Conservation (phyloP, 352 stramenopile genomes). For the Pythium apleroticum region DNA sequence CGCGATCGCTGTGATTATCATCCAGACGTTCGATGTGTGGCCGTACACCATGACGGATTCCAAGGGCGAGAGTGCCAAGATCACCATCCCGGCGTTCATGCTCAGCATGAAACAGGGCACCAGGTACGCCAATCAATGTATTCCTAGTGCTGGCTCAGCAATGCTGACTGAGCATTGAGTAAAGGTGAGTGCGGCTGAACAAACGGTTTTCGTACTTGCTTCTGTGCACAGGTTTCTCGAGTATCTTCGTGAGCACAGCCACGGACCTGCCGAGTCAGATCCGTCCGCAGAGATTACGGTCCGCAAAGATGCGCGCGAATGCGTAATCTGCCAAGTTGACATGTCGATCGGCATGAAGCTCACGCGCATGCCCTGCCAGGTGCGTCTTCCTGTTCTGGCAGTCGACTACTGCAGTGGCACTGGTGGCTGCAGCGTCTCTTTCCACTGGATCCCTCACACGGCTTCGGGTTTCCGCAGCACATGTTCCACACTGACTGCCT, state of each 20-base stretch:
- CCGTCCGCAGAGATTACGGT: slow-evolving; percentile 49
- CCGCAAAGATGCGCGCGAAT: slow-evolving; percentile 70
- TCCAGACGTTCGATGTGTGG: slow-evolving; percentile 76
- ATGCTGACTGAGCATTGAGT: no score
- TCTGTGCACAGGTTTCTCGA: slow-evolving; percentile 45
- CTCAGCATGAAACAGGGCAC: slow-evolving; percentile 70
- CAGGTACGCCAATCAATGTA: no score
- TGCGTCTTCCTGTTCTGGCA: no score
- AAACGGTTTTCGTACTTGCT: not conserved
- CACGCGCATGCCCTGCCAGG: slow-evolving; percentile 34
- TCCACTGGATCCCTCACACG: not conserved
- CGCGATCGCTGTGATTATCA: slow-evolving; percentile 58
- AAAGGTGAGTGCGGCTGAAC: not conserved
- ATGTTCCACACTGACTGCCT: slow-evolving; percentile 82
- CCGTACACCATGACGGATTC: slow-evolving; percentile 87
- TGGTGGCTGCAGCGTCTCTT: not conserved
- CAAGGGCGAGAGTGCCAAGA: slow-evolving; percentile 50
- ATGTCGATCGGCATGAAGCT: slow-evolving; percentile 69
- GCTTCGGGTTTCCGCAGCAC: slow-evolving; percentile 40
- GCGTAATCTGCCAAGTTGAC: slow-evolving; percentile 81
- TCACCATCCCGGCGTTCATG: slow-evolving; percentile 79
- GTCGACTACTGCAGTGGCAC: not conserved
- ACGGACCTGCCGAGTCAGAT: slow-evolving; percentile 25
- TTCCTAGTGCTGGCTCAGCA: no score
- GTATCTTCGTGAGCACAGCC: slow-evolving; percentile 38